Conservation (phyloP, 192 early-diverging fungal species). For the Obelidium mucronatum region DNA sequence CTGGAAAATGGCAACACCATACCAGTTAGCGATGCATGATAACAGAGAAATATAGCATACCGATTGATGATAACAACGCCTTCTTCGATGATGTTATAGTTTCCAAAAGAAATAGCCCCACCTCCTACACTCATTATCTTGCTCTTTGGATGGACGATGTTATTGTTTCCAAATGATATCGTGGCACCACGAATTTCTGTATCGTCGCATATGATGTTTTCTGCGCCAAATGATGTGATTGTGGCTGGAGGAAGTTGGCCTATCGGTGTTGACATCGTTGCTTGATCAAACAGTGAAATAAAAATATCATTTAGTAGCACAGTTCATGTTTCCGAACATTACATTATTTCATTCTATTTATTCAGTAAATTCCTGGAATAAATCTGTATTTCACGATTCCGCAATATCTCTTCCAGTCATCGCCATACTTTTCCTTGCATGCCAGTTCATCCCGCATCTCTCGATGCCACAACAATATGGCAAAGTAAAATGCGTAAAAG, state of each 20-base stretch:
- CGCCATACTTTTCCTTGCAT: slow-evolving; percentile 91
- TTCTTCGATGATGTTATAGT: slow-evolving; percentile 80
- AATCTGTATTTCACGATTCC: slow-evolving; percentile 82
- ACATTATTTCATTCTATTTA: background rate
- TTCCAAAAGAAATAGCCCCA: slow-evolving; percentile 75
- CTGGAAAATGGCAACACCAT: slow-evolving; percentile 29
- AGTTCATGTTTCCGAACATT: too few species aligned
- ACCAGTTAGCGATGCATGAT: too few species aligned
- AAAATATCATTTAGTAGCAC: too few species aligned
- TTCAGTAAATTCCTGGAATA: slow-evolving; percentile 66
- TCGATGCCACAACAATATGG: slow-evolving; percentile 88
- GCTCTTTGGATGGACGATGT: slow-evolving; percentile 77
- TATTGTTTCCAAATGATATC: slow-evolving; percentile 42
- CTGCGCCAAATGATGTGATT: slow-evolving; percentile 1
- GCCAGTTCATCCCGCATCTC: slow-evolving; percentile 88
- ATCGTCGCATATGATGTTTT: slow-evolving; percentile 47
- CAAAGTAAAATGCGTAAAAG: slow-evolving; percentile 95
- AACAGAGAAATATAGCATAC: too few species aligned
- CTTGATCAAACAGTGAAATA: too few species aligned
- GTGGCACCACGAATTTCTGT: slow-evolving; percentile 39
- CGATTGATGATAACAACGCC: slow-evolving; percentile 73
- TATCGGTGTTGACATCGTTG: too few species aligned
- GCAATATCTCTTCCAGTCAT: slow-evolving; percentile 92
- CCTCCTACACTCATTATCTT: slow-evolving; percentile 63
- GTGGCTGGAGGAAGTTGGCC: slow-evolving; percentile 4